phyloP scores from a whole-genome alignment of 1,139 yeast species.

The Groenewaldozyma auringiensis region DNA sequence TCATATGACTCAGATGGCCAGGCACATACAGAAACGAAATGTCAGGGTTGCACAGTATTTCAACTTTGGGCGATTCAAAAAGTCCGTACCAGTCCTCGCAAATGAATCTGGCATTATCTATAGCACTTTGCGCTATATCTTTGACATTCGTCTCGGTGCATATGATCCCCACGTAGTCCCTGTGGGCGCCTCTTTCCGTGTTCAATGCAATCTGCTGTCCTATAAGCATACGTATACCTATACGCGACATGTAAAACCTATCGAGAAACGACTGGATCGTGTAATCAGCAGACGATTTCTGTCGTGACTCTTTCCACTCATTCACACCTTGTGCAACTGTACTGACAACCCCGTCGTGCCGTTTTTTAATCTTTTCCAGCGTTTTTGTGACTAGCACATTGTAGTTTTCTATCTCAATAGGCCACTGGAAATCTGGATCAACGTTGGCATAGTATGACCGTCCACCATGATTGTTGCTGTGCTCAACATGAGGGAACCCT shows the following conservation, averaged over 20 bases:
- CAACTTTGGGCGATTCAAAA: slow-evolving; percentile 74
- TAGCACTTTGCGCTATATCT: slow-evolving; percentile 76
- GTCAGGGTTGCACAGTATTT: slow-evolving; percentile 62
- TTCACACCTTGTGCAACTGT: slow-evolving; percentile 90
- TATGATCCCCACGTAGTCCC: slow-evolving; percentile 73
- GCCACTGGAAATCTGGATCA: slow-evolving; percentile 51
- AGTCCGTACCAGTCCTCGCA: slow-evolving; percentile 84
- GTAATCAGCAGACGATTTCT: slow-evolving; percentile 32
- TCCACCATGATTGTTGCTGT: slow-evolving; percentile 9
- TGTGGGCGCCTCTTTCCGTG: slow-evolving; percentile 50
- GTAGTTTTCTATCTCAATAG: slow-evolving; percentile 66
- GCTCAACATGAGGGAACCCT: slow-evolving; percentile 16
- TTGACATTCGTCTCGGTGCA: slow-evolving; percentile 73
- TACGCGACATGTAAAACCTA: slow-evolving; percentile 76
- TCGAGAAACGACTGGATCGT: slow-evolving; percentile 74
- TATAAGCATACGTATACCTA: slow-evolving; percentile 82
- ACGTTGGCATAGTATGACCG: slow-evolving; percentile 57
- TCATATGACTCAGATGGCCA: slow-evolving; percentile 82
- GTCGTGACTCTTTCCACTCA: slow-evolving; percentile 59
- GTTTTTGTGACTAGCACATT: slow-evolving; percentile 61
- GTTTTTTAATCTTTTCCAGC: slow-evolving; percentile 60
- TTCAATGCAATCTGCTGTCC: slow-evolving; percentile 83
- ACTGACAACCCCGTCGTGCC: slow-evolving; percentile 91
- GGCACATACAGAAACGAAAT: slow-evolving; percentile 82
- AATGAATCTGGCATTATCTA: slow-evolving; percentile 77